Conservation (phyloP, 1,284 basidiomycete genomes). For the Boletellus sp. region DNA sequence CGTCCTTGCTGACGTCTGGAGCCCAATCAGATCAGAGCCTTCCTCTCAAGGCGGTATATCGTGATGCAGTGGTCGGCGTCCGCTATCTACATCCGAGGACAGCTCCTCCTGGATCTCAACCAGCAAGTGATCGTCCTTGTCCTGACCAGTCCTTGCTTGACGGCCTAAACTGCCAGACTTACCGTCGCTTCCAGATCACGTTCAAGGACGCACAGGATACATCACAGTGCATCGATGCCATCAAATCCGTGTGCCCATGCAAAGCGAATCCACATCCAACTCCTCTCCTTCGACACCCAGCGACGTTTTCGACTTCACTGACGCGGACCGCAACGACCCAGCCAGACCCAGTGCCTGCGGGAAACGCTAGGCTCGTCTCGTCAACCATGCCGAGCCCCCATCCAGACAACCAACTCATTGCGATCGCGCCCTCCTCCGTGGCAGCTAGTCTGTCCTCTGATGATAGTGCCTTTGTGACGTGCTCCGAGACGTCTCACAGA, state of each 20-base stretch:
- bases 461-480: slow-evolving; percentile 29
- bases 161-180: slow-evolving; percentile 40
- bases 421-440: slow-evolving; percentile 10
- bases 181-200: slow-evolving; percentile 71
- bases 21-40: slow-evolving; percentile 42
- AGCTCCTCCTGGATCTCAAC: slow-evolving; percentile 34
- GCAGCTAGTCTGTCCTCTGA: slow-evolving; percentile 24
- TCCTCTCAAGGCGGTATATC: slow-evolving; percentile 73
- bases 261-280: slow-evolving; percentile 44
- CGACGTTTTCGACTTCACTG: slow-evolving; percentile 17
- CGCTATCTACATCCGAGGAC: slow-evolving; percentile 59
- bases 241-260: slow-evolving; percentile 69
- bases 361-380: background rate
- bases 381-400: background rate
- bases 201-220: slow-evolving; percentile 51
- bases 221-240: slow-evolving; percentile 54
- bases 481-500: slow-evolving; percentile 25
- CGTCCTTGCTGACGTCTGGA: slow-evolving; percentile 37
- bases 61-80: slow-evolving; percentile 66
- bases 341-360: background rate
- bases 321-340: slow-evolving; percentile 18
- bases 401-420: slow-evolving; percentile 1
- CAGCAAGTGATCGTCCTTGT: slow-evolving; percentile 34
- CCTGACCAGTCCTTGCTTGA: slow-evolving; percentile 5
- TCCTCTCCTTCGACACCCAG: slow-evolving; percentile 18